phyloP scores from a whole-genome alignment of 805 yeast species.

The Wilhelminamyces savonicus region DNA sequence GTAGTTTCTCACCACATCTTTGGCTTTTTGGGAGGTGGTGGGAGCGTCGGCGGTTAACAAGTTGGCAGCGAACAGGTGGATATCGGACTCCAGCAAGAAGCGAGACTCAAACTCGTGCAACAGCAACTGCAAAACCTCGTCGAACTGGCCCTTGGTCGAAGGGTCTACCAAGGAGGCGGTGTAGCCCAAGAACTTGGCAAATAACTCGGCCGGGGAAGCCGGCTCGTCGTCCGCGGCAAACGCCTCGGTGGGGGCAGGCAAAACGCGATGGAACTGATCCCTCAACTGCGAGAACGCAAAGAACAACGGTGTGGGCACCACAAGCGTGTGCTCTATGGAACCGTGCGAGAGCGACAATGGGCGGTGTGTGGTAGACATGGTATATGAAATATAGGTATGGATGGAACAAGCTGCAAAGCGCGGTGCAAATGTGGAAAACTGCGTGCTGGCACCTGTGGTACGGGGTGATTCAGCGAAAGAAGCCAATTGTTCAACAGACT shows the following conservation, averaged over 20 bases:
- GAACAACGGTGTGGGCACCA: constrained; percentile 78
- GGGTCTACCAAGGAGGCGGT: constrained; percentile 45
- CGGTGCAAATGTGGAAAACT: background rate
- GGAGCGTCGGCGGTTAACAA: constrained; percentile 53
- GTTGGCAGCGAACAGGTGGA: constrained; percentile 80
- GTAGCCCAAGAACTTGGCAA: constrained; percentile 78
- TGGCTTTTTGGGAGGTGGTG: constrained; percentile 67
- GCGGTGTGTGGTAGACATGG: constrained; percentile 37
- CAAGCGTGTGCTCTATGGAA: constrained; percentile 76
- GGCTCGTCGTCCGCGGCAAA: constrained; percentile 87
- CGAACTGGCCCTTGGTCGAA: constrained; percentile 49
- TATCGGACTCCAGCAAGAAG: constrained; percentile 59
- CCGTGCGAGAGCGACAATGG: constrained; percentile 85
- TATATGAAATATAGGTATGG: background rate
- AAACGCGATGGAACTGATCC: constrained; percentile 72
- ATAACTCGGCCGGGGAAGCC: constrained; percentile 74
- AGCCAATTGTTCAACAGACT: no score
- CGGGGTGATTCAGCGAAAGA: no score
- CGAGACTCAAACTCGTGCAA: constrained; percentile 80
- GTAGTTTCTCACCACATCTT: constrained; percentile 72
- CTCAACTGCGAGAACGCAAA: constrained; percentile 81
- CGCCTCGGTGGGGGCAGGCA: constrained; percentile 79
- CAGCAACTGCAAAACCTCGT: constrained; percentile 63
- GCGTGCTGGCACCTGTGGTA: no score
- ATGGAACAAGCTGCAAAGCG: background rate